Base-by-base conservation (phyloP, 2,329 filamentous ascomycete species). In the Botrytis porri region DNA sequence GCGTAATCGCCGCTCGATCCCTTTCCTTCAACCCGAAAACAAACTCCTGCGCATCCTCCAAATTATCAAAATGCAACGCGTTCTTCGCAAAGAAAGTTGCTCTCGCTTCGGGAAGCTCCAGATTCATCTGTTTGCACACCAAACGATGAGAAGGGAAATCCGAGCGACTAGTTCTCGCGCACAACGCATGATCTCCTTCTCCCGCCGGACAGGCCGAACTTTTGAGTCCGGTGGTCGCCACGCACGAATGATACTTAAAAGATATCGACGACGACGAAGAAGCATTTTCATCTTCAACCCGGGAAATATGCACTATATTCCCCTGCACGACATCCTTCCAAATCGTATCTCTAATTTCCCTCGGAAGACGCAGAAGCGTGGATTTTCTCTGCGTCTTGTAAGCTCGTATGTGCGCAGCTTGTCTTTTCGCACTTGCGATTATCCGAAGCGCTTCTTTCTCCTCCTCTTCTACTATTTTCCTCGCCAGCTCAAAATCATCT, bases 21-120 rank as follows among this genome's bases (percentile, higher is more conserved):
- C 65, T 12, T 43, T 77, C 75, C 8, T 66, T 51, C 5, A 78
- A 54, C 0, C 73, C 66, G 69, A 78, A 78, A 25, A 78, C 32
- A 35, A 72, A 78, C n/a, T 70, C 29, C 18, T 73, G 72, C 0
- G 77, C 75, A 22, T 57, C 70, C 14, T 63, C 14, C 37, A 76
- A 22, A 54, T 76, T 67, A 18, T 71, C 69, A 51, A 78, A 78
- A 32, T 78, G 77, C 8, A 78, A 75, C 29, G 75, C 76, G 60
- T 74, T 77, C 5, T 67, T 37, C 2, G 75, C 71, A 29, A 74
- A 76, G 25, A 78, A 74, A 16, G 57, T 63, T 14, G 18, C 29
- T 18, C 73, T 39, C 12, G n/a, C 22, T 18, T 71, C 63, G 2
- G 72, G 74, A 4, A 76, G 60, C 20, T 78, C 77, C 4, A 75